Evolutionary conservation across 768 basidiomycete genomes (phyloP).

Genomic region (Lentinula sp.): DNA sequence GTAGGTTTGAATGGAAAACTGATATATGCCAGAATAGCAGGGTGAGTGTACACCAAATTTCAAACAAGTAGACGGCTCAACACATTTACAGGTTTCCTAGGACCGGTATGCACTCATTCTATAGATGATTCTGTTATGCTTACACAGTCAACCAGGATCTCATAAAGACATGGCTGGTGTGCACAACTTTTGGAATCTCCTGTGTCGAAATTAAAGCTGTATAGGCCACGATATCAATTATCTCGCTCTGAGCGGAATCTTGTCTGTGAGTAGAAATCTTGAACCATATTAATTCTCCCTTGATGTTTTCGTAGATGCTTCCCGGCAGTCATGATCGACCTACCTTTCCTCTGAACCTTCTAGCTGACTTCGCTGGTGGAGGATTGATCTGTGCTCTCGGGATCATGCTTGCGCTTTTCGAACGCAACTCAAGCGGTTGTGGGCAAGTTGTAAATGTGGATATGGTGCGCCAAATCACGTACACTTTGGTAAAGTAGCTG

Average conservation of each 20-base stretch:
- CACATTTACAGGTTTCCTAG: neutral
- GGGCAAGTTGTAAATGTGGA: slow-evolving; percentile 74
- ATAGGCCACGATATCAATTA: slow-evolving; percentile 84
- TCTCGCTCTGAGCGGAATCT: slow-evolving; percentile 68
- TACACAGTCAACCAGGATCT: slow-evolving; percentile 38
- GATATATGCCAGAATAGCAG: slow-evolving; percentile 68
- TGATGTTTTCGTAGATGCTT: slow-evolving; percentile 43
- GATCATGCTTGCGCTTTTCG: slow-evolving; percentile 43
- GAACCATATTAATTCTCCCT: neutral
- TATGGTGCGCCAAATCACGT: slow-evolving; percentile 47
- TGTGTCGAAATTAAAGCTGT: neutral
- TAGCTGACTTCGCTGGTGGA: slow-evolving; percentile 75
- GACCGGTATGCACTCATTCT: neutral
- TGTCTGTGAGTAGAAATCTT: slow-evolving; percentile 42
- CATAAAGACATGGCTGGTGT: slow-evolving; percentile 77
- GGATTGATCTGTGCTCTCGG: slow-evolving; percentile 44
- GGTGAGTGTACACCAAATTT: slow-evolving; percentile 34
- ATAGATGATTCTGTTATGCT: too few relatives aligned
- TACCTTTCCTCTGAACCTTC: slow-evolving; percentile 64
- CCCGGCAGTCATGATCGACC: slow-evolving; percentile 62
- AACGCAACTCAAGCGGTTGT: slow-evolving; percentile 34
- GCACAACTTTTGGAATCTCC: slow-evolving; percentile 10
- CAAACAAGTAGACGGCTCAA: neutral
- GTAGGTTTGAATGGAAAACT: slow-evolving; percentile 56
- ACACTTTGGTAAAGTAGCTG: neutral